Base-by-base conservation (phyloP, 805 yeast genomes). In the Wickerhamomyces ciferrii region DNA sequence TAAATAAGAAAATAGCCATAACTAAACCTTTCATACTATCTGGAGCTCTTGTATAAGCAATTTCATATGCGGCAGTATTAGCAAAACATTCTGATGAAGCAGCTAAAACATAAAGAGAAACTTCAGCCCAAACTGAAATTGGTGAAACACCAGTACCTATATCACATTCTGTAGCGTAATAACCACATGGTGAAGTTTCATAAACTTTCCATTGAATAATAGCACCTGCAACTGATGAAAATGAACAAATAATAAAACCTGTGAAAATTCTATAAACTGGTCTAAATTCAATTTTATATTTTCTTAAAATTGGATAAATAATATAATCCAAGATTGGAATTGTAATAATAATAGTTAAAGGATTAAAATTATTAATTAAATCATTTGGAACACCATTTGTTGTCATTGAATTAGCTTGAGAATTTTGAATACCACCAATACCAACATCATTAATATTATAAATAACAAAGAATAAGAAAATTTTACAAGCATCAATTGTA, bases 11-110 rank as follows among this genome's bases (percentile, higher is more conserved):
- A 41, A 68, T 50, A 9, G 81, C 70, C 71, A 68, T 67, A 45
- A 64, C 61, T 38, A 68, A 67, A 5, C 68, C 59, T 45, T 63
- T 68, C 68, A 66, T 65, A 25, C 75, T 67, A 11, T 72, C 72
- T 24, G 91, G 91, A 9, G 91, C 90, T 68, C 84, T 83, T 27
- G 88, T 81, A 67, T 83, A 85, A 19, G 94, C 92, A 58, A 83
- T 84, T 66, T 85, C 91, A 53, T 83, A 74, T 55, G 91, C 91
- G 17, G 91, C 83, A 56, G 84, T 77, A 41, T 87, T 81, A 19
- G 89, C 88, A 54, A 85, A 74, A 50, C 84, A 84, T 65, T 85
- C 94, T 10, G 87, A 77, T 44, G 84, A 61, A 14, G 85, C 90
- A 63, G 83, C 79, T 53, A 85, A 68, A 39, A 83, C 74, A 64